These are phyloP conservation scores for Colletotrichum tabaci DNA, from an alignment of 2,329 filamentous ascomycete species.

Conservation along the genomic window DNA sequence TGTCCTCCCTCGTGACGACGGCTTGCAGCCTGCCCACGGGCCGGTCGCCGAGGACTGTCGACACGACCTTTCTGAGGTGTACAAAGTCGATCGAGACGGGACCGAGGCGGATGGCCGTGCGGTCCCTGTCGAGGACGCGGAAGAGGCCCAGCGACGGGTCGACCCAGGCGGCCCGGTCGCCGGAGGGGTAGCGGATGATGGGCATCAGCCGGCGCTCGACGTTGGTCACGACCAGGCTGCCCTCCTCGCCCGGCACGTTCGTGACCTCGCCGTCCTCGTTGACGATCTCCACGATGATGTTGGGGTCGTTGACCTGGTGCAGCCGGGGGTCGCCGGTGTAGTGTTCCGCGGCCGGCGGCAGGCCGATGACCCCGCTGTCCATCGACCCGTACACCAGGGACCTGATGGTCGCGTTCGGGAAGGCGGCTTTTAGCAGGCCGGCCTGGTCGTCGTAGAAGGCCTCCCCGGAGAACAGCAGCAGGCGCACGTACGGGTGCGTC, in stretches of 20 bases:
- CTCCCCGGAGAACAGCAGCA: constrained; percentile 39
- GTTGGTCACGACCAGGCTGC: constrained; percentile 34
- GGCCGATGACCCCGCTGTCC: constrained; percentile 35
- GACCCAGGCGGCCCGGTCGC: constrained; percentile 36
- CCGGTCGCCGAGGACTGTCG: constrained; percentile 15
- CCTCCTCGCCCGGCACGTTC: constrained; percentile 11
- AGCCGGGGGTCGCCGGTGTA: constrained; percentile 26
- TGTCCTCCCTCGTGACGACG: constrained; percentile 23
- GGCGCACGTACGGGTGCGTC: constrained; percentile 19
- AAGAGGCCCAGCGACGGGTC: constrained; percentile 31
- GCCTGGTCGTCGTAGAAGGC: constrained; percentile 37
- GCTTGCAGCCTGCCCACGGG: constrained; percentile 29
- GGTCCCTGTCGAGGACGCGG: constrained; percentile 38
- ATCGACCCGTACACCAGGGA: constrained; percentile 38
- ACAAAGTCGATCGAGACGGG: constrained; percentile 36
- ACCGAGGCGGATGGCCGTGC: constrained; percentile 35
- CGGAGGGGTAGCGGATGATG: constrained; percentile 36
- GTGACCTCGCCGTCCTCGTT: constrained; percentile 26
- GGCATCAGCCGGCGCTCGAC: constrained; percentile 37
- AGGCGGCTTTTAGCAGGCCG: constrained; percentile 19
- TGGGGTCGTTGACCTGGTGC: constrained; percentile 36
- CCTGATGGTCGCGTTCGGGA: constrained; percentile 25
- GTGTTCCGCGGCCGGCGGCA: constrained; percentile 29
- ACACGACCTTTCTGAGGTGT: constrained; percentile 32
- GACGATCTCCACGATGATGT: constrained; percentile 32